phyloP scores from a whole-genome alignment of 805 yeast species.

The Jamesozyma spencerorum region DNA sequence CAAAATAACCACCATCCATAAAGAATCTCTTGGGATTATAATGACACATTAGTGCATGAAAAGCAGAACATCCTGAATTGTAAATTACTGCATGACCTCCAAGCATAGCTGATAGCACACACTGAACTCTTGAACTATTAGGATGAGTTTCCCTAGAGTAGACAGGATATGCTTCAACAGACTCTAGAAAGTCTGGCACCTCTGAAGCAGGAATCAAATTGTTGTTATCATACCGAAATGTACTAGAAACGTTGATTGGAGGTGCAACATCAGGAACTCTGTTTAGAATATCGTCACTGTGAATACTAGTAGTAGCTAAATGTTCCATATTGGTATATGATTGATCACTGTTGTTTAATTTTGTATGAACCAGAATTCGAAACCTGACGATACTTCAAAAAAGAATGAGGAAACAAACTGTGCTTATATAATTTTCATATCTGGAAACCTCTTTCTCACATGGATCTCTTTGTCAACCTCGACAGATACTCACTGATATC shows the following conservation, averaged over 20 bases:
- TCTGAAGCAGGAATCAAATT: constrained; percentile 40
- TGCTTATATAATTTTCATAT: too few species aligned
- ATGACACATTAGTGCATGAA: constrained; percentile 59
- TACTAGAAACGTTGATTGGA: constrained; percentile 74
- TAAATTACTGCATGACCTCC: constrained; percentile 60
- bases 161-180: constrained; percentile 32
- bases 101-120: constrained; percentile 47
- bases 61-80: constrained; percentile 72
- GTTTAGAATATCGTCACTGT: neutral
- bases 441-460: too few species aligned
- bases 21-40: constrained; percentile 64
- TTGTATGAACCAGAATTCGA: too few species aligned
- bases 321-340: neutral
- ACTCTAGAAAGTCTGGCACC: constrained; percentile 22
- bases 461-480: too few species aligned
- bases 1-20: constrained; percentile 76
- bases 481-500: too few species aligned
- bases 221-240: constrained; percentile 54
- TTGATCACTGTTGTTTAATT: too few species aligned
- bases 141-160: constrained; percentile 75
- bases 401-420: too few species aligned
- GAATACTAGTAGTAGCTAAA: neutral
- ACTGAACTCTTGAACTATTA: constrained; percentile 56
- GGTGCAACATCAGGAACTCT: constrained; percentile 56
- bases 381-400: too few species aligned